These are phyloP conservation scores for Typha latifolia DNA, from an alignment of 176 grass and related monocot genomes.

Conservation along the genomic window DNA sequence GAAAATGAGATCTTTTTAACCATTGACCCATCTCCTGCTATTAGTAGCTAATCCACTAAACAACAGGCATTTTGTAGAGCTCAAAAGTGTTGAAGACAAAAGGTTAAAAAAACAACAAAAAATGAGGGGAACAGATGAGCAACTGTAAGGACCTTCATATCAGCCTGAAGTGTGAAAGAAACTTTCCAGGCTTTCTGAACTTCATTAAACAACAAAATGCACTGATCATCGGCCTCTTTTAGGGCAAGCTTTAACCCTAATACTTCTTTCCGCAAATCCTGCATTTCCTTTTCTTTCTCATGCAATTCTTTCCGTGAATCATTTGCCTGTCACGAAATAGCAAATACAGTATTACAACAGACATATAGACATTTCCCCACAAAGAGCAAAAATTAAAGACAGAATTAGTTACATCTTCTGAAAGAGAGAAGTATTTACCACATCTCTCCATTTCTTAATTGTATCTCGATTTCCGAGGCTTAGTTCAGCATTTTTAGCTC, in stretches of 20 bases:
- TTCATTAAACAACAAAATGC: constrained; percentile 80
- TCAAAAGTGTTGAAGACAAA: too few species aligned
- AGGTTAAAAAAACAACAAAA: neutral
- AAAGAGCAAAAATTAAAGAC: neutral
- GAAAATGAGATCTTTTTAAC: too few species aligned
- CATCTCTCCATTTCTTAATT: constrained; percentile 99
- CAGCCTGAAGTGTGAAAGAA: constrained; percentile 80
- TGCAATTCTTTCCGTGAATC: constrained; percentile 94
- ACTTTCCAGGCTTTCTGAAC: constrained; percentile 86
- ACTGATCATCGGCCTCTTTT: constrained; percentile 79
- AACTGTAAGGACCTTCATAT: constrained; percentile 56
- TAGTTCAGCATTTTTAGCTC: constrained; percentile 91
- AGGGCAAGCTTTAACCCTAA: constrained; percentile 68
- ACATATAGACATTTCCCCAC: neutral
- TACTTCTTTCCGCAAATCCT: constrained; percentile 68
- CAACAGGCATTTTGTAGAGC: too few species aligned
- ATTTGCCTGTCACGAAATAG: constrained; percentile 68
- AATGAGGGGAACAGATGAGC: neutral
- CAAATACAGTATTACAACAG: constrained; percentile 11
- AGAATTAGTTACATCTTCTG: neutral
- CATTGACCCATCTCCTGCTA: too few species aligned
- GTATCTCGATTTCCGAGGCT: constrained; percentile 99
- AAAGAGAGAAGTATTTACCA: constrained; percentile 48
- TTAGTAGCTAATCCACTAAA: too few species aligned
- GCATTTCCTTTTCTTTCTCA: constrained; percentile 85